These are phyloP conservation scores for Fragaria nilgerrensis DNA, from an alignment of 306 rosid species.

Conservation along the genomic window DNA sequence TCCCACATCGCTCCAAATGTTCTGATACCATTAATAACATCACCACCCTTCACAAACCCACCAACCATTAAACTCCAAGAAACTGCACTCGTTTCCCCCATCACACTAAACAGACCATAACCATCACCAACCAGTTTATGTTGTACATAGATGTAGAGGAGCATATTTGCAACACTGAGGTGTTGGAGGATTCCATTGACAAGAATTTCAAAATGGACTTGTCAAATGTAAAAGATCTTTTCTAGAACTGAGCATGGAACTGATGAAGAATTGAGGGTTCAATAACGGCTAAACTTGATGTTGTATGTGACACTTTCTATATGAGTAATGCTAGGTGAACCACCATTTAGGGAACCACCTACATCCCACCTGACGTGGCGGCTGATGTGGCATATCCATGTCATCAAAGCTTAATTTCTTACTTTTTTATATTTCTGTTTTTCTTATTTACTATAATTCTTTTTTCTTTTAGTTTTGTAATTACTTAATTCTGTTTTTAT, in stretches of 20 bases:
- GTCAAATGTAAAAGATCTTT: slow-evolving; percentile 45
- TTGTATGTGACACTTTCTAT: too few species aligned
- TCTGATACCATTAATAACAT: slow-evolving; percentile 40
- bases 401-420: too few species aligned
- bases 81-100: slow-evolving; percentile 46
- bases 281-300: too few species aligned
- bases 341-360: too few species aligned
- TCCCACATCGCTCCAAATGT: slow-evolving; percentile 49
- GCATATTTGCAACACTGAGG: slow-evolving; percentile 62
- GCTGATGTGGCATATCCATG: too few species aligned
- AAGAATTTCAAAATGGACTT: slow-evolving; percentile 51
- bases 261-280: slow-evolving; percentile 39
- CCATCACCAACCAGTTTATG: slow-evolving; percentile 46
- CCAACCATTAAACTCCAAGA: slow-evolving; percentile 70
- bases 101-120: slow-evolving; percentile 41
- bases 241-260: slow-evolving; percentile 47
- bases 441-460: too few species aligned
- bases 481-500: too few species aligned
- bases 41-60: slow-evolving; percentile 62
- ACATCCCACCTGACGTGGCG: too few species aligned
- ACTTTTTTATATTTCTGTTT: too few species aligned
- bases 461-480: too few species aligned
- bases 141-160: slow-evolving; percentile 47
- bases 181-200: slow-evolving; percentile 45
- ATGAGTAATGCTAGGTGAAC: too few species aligned